Evolutionary conservation across 441 rosid species (phyloP).

Genomic region (Eruca vesicaria): DNA sequence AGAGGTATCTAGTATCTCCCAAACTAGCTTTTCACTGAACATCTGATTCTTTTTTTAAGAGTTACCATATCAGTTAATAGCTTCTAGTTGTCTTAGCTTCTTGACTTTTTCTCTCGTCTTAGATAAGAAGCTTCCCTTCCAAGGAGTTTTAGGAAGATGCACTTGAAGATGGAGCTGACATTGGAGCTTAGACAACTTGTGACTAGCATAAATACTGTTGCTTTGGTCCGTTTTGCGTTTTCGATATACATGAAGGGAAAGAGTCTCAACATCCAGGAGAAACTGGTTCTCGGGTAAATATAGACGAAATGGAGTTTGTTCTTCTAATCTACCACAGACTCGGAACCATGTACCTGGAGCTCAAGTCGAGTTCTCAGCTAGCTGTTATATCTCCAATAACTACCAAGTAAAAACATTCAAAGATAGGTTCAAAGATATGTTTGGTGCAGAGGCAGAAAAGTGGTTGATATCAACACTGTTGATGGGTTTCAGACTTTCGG

Average conservation of each 20-base stretch:
- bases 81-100: too few species aligned
- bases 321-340: slow-evolving; percentile 75
- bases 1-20: too few species aligned
- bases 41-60: too few species aligned
- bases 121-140: slow-evolving; percentile 92
- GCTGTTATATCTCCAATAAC: slow-evolving; percentile 91
- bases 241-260: slow-evolving; percentile 76
- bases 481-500: slow-evolving; percentile 99
- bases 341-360: slow-evolving; percentile 64
- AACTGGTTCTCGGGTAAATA: slow-evolving; percentile 80
- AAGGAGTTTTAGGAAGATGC: slow-evolving; percentile 73
- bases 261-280: slow-evolving; percentile 86
- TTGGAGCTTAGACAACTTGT: slow-evolving; percentile 66
- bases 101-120: too few species aligned
- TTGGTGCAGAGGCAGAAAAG: slow-evolving; percentile 73
- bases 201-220: slow-evolving; percentile 74
- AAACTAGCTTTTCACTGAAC: too few species aligned
- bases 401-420: slow-evolving; percentile 88
- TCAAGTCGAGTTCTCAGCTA: slow-evolving; percentile 80
- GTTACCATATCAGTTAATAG: too few species aligned
- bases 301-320: slow-evolving; percentile 81
- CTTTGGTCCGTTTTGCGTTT: slow-evolving; percentile 90
- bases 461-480: slow-evolving; percentile 84
- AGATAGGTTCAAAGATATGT: slow-evolving; percentile 67
- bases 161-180: slow-evolving; percentile 76